These are phyloP conservation scores for Hymenoscyphus repandus DNA, from an alignment of 2,329 filamentous ascomycete genomes.

Conservation along the genomic window DNA sequence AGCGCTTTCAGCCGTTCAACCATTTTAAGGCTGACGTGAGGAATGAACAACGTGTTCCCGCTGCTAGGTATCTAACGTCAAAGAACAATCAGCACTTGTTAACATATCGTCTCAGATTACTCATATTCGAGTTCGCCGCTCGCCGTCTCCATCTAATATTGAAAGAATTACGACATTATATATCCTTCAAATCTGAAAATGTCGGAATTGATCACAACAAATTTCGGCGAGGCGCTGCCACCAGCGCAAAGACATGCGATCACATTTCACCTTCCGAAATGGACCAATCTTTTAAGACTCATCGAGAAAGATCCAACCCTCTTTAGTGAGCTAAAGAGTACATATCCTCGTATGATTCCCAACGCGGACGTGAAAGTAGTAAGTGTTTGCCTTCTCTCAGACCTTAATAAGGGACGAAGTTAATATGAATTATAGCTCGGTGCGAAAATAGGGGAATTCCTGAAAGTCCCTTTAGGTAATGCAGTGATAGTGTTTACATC, in stretches of 20 bases:
- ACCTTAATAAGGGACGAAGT: too few species aligned
- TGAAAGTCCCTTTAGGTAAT: slow-evolving; percentile 6
- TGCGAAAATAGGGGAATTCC: slow-evolving; percentile 8
- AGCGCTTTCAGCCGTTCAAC: too few species aligned
- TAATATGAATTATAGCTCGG: slow-evolving; percentile 4
- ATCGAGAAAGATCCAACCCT: slow-evolving; percentile 14
- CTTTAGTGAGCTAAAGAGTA: slow-evolving; percentile 15
- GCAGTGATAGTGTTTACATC: slow-evolving; percentile 16
- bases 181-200: background rate
- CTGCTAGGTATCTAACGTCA: too few species aligned
- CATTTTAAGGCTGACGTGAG: too few species aligned
- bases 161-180: background rate
- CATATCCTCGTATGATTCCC: slow-evolving; percentile 22
- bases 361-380: slow-evolving; percentile 21
- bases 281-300: slow-evolving; percentile 16
- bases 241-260: slow-evolving; percentile 24
- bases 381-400: background rate
- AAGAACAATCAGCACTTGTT: too few species aligned
- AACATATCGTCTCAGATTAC: background rate
- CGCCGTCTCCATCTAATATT: background rate
- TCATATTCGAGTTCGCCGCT: too few species aligned
- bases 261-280: slow-evolving; percentile 22
- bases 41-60: too few species aligned
- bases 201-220: slow-evolving; percentile 12
- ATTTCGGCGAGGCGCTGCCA: slow-evolving; percentile 15